Base-by-base conservation (phyloP, 495 filamentous ascomycete species). In the Penicillium desertorum region DNA sequence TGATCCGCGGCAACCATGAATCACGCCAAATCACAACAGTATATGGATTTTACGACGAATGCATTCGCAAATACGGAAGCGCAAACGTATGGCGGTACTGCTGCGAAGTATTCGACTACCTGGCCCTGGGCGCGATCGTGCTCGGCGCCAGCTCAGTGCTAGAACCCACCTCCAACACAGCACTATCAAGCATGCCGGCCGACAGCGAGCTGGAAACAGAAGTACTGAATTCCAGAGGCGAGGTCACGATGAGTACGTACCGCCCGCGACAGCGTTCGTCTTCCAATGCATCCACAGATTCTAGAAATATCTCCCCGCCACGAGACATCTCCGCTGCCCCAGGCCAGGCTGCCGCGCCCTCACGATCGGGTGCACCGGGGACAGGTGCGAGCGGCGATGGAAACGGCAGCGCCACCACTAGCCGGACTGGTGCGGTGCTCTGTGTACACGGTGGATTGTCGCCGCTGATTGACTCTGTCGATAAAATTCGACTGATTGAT, bases 31-130 rank as follows among this genome's bases (percentile, higher is more conserved):
- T 98, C 68, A 98, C 94, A 20, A 95, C 89, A 5, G 94, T 98
- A 29, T 98, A 98, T 71, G 94, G 94, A 46, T 98, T 98, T 79
- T 98, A 98, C 77, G 94, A 98, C 65, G 94, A 98, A 69, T 98
- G 94, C 65, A 79, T 97, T 50, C 87, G 95, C 41, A 98, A 98
- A 75, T 98, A 98, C 68, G 94, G 94, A 51, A 94, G 83, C 71
- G 94, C 94, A 17, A 98, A 97, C 61, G 94, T 98, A 1, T 98
- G 94, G 94, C 83, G 92, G 48, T 96, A 98, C 69, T 98, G 94
- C 78, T 98, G 94, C 74, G 94, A 98, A 70, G 91, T 98, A 3
- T 98, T 98, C 69, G 94, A 98, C 74, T 98, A 98, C 72, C 83
- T 98, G 23, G 95, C 94, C 12, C 86, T 98, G 42, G 94, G 92